Percentiles rank a stretch among this genome's conserved stretches.
Conservation (phyloP, 2,329 filamentous ascomycete genomes). For the Talaromyces sp. region DNA sequence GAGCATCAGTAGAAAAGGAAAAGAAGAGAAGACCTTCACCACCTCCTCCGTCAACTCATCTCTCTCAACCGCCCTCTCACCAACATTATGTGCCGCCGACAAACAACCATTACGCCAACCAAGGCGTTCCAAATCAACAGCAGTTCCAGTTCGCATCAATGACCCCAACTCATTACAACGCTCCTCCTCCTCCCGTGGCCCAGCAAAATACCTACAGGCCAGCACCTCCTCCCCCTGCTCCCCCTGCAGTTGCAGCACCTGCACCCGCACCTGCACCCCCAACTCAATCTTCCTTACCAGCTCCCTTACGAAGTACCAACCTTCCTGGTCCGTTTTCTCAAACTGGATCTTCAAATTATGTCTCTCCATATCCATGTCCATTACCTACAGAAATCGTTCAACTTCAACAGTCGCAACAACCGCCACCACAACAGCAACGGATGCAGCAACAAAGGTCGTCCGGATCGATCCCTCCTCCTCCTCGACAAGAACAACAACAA, state of each 20-base stretch:
- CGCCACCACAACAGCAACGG: constrained; percentile 14
- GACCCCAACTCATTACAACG: constrained; percentile 26
- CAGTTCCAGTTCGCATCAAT: constrained; percentile 35
- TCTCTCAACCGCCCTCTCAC: constrained; percentile 19
- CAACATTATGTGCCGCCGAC: constrained; percentile 32
- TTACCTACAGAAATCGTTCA: constrained; percentile 28
- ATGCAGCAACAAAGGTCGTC: constrained; percentile 14
- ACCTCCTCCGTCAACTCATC: constrained; percentile 31
- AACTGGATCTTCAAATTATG: constrained; percentile 31
- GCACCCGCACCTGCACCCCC: constrained; percentile 13
- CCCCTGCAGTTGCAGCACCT: not conserved
- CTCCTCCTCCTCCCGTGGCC: constrained; percentile 14
- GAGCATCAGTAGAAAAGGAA: constrained; percentile 55
- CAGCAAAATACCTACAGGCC: constrained; percentile 22
- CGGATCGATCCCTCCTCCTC: constrained; percentile 2
- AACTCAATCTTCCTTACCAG: constrained; percentile 22
- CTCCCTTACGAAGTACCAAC: constrained; percentile 29
- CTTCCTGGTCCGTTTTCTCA: constrained; percentile 35
- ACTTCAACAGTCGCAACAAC: constrained; percentile 24
- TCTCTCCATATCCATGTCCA: constrained; percentile 36
- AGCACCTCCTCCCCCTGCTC: constrained; percentile 19
- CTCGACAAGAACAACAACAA: constrained; percentile 13
- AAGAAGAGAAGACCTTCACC: constrained; percentile 45
- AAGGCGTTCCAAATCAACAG: constrained; percentile 26
- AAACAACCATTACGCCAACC: constrained; percentile 25